These are phyloP conservation scores for Gigaspora rosea DNA, from an alignment of 192 early-diverging fungal species.

Conservation along the genomic window DNA sequence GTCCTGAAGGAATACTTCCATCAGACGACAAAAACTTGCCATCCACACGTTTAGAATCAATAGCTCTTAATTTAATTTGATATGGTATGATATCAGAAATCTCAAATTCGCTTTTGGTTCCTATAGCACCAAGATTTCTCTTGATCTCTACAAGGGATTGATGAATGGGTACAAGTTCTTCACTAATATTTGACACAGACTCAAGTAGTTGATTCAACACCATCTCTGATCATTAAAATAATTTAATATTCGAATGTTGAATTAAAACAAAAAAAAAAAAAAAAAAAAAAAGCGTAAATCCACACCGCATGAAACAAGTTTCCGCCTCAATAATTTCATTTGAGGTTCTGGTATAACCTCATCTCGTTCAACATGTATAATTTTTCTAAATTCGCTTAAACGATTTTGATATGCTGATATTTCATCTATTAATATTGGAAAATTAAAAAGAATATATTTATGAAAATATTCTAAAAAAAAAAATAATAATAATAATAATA, in stretches of 20 bases:
- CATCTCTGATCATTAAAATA: conserved; percentile 37
- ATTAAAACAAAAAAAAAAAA: not conserved
- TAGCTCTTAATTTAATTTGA: conserved; percentile 74
- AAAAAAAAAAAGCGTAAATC: not conserved
- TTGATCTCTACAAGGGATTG: conserved; percentile 70
- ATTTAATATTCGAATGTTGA: not conserved
- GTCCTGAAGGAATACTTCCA: conserved; percentile 76
- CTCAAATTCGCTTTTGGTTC: conserved; percentile 36
- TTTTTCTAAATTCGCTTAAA: too few relatives aligned
- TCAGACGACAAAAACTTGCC: conserved; percentile 75
- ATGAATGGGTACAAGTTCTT: conserved; percentile 74
- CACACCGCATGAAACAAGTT: too few relatives aligned
- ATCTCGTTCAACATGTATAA: too few relatives aligned
- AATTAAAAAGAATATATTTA: too few relatives aligned
- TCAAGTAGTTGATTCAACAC: conserved; percentile 53
- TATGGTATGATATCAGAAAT: conserved; percentile 49
- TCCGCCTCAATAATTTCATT: too few relatives aligned
- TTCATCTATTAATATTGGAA: too few relatives aligned
- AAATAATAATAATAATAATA: too few relatives aligned
- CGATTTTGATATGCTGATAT: too few relatives aligned
- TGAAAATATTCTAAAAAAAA: too few relatives aligned
- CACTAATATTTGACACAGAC: conserved; percentile 62
- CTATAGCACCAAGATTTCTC: conserved; percentile 54
- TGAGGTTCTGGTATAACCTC: too few relatives aligned
- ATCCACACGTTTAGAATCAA: conserved; percentile 77